Percentiles rank a stretch among this genome's conserved stretches.
Conservation (phyloP, 495 filamentous ascomycete genomes). For the Emericellopsis terricola region DNA sequence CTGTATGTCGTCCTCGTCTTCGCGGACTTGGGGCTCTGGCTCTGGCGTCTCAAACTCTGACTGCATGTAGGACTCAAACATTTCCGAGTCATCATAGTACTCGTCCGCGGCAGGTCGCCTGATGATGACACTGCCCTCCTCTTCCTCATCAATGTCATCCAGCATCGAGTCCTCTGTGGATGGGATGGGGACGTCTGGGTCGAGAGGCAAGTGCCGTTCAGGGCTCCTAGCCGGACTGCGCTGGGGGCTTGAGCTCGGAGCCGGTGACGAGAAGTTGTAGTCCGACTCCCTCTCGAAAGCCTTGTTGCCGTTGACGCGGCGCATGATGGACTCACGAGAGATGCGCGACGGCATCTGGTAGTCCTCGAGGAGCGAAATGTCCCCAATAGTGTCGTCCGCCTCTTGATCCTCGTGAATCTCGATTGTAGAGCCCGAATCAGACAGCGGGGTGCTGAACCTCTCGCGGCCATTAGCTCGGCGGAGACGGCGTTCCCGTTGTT, state of each 20-base stretch:
- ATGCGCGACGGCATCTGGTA: conserved; percentile 58
- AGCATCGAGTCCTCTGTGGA: conserved; percentile 40
- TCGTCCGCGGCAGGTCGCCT: conserved; percentile 50
- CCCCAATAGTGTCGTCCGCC: conserved; percentile 33
- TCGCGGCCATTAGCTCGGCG: conserved; percentile 30
- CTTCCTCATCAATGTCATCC: conserved; percentile 33
- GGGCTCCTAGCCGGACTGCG: conserved; percentile 5
- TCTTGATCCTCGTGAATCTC: conserved; percentile 11
- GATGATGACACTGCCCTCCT: conserved; percentile 41
- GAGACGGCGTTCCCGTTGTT: conserved; percentile 44
- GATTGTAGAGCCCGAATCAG: conserved; percentile 24
- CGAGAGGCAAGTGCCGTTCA: conserved; percentile 34
- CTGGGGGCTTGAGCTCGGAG: conserved; percentile 25
- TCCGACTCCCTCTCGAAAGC: conserved; percentile 37
- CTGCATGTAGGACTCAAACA: conserved; percentile 29
- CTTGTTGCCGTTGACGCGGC: conserved; percentile 64
- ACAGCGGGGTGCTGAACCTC: conserved; percentile 26
- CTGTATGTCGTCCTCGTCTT: conserved; percentile 4
- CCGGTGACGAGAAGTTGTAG: conserved; percentile 40
- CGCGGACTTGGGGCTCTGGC: conserved; percentile 9
- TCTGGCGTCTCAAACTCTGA: conserved; percentile 8
- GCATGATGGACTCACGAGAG: conserved; percentile 81
- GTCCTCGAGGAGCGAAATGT: conserved; percentile 33
- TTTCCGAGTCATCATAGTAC: conserved; percentile 48
- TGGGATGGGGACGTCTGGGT: conserved; percentile 75